These are phyloP conservation scores for Penicillium alfredii DNA, from an alignment of 495 filamentous ascomycete genomes.

Conservation along the genomic window DNA sequence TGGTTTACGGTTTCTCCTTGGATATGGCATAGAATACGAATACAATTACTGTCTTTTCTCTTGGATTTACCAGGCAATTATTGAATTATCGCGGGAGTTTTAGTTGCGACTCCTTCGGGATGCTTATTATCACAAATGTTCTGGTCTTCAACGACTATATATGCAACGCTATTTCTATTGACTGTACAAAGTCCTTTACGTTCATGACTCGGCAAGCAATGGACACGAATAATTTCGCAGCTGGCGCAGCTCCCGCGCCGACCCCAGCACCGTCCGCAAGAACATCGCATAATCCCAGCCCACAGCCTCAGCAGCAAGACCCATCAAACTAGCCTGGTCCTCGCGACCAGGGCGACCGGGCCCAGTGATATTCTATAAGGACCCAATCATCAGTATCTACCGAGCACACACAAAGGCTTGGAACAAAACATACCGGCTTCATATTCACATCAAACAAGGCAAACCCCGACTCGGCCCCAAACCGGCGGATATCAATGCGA, in stretches of 20 bases:
- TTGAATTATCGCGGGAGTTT: no score
- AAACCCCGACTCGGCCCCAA: conserved; percentile 17
- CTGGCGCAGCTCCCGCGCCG: conserved; percentile 4
- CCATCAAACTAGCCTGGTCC: conserved; percentile 20
- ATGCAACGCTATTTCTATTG: no score
- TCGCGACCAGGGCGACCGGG: conserved; percentile 25
- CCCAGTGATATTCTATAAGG: conserved; percentile 24
- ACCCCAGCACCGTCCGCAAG: conserved; percentile 11
- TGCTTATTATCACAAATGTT: conserved; percentile 6
- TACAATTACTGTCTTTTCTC: no score
- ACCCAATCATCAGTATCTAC: no score
- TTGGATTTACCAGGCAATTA: no score
- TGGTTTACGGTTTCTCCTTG: conserved; percentile 2
- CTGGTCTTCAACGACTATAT: no score
- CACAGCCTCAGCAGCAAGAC: conserved; percentile 16
- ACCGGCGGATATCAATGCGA: conserved; percentile 34
- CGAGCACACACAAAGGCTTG: no score
- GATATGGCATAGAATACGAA: no score
- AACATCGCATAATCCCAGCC: conserved; percentile 16
- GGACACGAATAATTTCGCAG: conserved; percentile 9
- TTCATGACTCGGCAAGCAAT: conserved; percentile 1
- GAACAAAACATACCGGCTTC: conserved; percentile 28
- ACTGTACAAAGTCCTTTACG: no score
- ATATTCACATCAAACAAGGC: conserved; percentile 37
- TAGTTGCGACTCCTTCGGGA: not conserved